Percentiles rank a stretch among this genome's conserved stretches.
phyloP scores from a whole-genome alignment of 768 basidiomycete species.

The Podaxis sp. region DNA sequence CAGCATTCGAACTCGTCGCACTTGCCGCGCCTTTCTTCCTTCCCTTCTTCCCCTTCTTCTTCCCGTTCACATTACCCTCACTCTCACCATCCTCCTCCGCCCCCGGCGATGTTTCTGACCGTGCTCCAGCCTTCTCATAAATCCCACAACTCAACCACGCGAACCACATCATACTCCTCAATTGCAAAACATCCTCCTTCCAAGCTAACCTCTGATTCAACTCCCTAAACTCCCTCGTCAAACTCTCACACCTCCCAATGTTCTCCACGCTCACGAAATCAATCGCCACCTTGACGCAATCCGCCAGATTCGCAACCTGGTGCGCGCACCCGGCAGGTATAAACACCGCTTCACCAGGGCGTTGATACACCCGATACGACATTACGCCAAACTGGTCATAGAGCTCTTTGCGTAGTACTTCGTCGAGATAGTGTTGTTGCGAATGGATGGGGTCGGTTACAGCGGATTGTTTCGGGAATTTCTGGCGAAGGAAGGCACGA shows the following conservation, averaged over 20 bases:
- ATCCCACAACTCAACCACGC: constrained; percentile 72
- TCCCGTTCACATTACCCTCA: background rate
- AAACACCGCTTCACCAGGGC: constrained; percentile 89
- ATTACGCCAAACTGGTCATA: constrained; percentile 63
- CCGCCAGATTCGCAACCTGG: constrained; percentile 90
- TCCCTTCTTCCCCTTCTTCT: background rate
- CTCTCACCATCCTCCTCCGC: background rate
- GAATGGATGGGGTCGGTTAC: constrained; percentile 80
- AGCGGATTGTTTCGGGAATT: constrained; percentile 19
- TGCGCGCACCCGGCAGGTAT: constrained; percentile 94
- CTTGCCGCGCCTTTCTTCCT: constrained; percentile 1
- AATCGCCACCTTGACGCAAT: constrained; percentile 92
- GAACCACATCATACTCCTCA: constrained; percentile 93
- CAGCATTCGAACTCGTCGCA: background rate
- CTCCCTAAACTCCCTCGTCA: constrained; percentile 86
- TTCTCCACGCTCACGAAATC: constrained; percentile 97
- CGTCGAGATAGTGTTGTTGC: constrained; percentile 84
- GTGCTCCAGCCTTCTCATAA: constrained; percentile 22
- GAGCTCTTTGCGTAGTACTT: constrained; percentile 59
- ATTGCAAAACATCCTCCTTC: constrained; percentile 92
- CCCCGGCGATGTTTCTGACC: background rate
- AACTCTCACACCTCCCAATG: constrained; percentile 75
- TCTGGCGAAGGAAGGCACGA: constrained; percentile 65
- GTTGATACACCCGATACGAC: constrained; percentile 84
- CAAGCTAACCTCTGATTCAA: constrained; percentile 86